Conservation (phyloP, 192 early-diverging fungal species). For the Paraglomus occultum region DNA sequence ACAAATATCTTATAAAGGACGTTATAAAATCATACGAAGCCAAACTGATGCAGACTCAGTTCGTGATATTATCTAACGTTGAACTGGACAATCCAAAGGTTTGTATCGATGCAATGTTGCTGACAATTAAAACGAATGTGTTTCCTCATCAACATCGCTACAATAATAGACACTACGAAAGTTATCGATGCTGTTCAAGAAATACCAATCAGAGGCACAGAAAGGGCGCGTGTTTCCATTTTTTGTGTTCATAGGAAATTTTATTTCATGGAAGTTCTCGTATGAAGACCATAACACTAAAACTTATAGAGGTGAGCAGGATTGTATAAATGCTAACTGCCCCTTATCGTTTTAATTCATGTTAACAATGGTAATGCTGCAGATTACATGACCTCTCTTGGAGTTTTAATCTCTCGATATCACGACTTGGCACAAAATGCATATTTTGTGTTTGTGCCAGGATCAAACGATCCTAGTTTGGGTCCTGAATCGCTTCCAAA, state of each 20-base stretch:
- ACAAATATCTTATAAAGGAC: no score
- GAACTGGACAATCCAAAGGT: conserved; percentile 83
- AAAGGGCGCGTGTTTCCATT: conserved; percentile 60
- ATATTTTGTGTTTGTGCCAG: conserved; percentile 92
- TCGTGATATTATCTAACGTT: conserved; percentile 84
- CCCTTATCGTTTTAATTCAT: conserved; percentile 22
- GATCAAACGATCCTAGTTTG: conserved; percentile 80
- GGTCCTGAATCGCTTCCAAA: conserved; percentile 64
- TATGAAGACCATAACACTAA: conserved; percentile 57
- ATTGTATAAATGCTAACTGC: conserved; percentile 4
- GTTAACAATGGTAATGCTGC: no score
- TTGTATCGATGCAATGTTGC: background rate
- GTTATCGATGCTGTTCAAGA: conserved; percentile 50
- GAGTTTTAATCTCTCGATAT: conserved; percentile 67
- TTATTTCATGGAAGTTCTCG: conserved; percentile 71
- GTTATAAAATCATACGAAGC: no score
- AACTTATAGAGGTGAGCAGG: conserved; percentile 57
- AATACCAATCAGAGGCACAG: no score
- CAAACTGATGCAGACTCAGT: conserved; percentile 33
- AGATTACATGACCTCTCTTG: conserved; percentile 43
- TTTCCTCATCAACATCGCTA: conserved; percentile 53
- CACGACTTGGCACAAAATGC: conserved; percentile 50
- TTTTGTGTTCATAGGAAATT: conserved; percentile 87
- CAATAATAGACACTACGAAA: conserved; percentile 69
- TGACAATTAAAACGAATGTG: background rate